Conservation (phyloP, 768 basidiomycete species). For the Suillus subaureus region DNA sequence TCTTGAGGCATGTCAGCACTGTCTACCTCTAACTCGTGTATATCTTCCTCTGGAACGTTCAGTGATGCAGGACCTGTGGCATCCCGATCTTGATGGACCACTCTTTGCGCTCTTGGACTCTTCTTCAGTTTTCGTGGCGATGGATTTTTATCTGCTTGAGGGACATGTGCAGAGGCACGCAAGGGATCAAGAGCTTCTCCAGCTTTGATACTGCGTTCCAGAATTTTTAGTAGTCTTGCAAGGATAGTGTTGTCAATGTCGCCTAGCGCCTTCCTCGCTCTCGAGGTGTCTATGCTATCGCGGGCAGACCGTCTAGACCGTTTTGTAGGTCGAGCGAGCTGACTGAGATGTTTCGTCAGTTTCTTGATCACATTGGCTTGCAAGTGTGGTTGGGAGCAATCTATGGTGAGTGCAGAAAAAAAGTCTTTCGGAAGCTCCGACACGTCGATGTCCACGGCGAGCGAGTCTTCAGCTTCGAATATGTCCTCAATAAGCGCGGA, state of each 20-base stretch:
- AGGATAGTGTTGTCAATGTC: conserved; percentile 68
- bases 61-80: not conserved
- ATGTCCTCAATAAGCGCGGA: conserved; percentile 78
- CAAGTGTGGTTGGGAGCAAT: conserved; percentile 62
- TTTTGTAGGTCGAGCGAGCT: conserved; percentile 68
- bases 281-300: conserved; percentile 45
- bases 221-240: conserved; percentile 68
- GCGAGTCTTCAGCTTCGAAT: conserved; percentile 76
- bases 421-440: conserved; percentile 57
- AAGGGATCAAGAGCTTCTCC: conserved; percentile 82
- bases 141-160: conserved; percentile 22
- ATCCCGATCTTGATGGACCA: conserved; percentile 4
- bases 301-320: conserved; percentile 55
- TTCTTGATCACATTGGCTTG: conserved; percentile 62
- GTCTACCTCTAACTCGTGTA: not conserved
- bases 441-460: conserved; percentile 58
- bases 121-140: conserved; percentile 54
- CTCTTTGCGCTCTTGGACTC: conserved; percentile 35
- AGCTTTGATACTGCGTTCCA: conserved; percentile 77
- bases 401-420: conserved; percentile 63
- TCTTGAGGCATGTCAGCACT: conserved; percentile 19
- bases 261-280: conserved; percentile 57
- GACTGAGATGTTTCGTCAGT: conserved; percentile 66
- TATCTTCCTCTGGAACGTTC: conserved; percentile 8
- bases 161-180: conserved; percentile 30